Percentiles rank a stretch among this genome's conserved stretches.
Evolutionary conservation across 306 rosid genomes (phyloP).

Genomic region (Psophocarpus tetragonolobus): DNA sequence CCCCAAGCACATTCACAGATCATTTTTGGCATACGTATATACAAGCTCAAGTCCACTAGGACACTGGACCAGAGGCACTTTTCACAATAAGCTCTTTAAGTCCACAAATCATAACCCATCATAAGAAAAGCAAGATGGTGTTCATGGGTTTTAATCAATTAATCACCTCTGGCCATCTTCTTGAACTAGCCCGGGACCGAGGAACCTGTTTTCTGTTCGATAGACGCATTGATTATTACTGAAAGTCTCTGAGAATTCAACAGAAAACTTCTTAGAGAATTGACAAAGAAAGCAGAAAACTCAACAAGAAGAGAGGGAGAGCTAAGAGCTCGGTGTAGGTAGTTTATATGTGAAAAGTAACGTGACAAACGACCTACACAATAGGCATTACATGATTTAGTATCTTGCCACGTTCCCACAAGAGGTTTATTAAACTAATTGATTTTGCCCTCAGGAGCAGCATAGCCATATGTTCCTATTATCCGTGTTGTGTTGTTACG

Average conservation of each 20-base stretch:
- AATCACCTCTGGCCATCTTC: slow-evolving; percentile 42
- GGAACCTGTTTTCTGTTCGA: slow-evolving; percentile 33
- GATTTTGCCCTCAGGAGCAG: slow-evolving; percentile 85
- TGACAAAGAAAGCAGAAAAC: too few species aligned
- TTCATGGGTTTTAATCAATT: neutral
- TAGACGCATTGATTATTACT: too few species aligned
- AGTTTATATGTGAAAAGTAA: too few species aligned
- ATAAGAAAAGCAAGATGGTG: neutral
- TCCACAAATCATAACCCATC: neutral
- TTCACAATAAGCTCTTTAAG: neutral
- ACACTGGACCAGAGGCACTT: neutral
- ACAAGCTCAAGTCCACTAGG: neutral
- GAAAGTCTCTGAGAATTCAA: too few species aligned
- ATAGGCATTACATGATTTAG: slow-evolving; percentile 16
- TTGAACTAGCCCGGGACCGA: slow-evolving; percentile 34
- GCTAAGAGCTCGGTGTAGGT: too few species aligned
- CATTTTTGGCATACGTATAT: neutral
- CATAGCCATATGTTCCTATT: slow-evolving; percentile 74
- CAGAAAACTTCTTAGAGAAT: too few species aligned
- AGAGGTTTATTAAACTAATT: neutral
- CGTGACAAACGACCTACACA: slow-evolving; percentile 70
- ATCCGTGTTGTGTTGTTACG: slow-evolving; percentile 71
- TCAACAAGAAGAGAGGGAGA: too few species aligned
- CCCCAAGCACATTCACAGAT: neutral
- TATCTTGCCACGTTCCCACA: neutral